A percentile compares a stretch with the other conserved stretches of the same genome.
Evolutionary conservation across 345 rosid species (phyloP).

Genomic region (Iberis pinnata): DNA sequence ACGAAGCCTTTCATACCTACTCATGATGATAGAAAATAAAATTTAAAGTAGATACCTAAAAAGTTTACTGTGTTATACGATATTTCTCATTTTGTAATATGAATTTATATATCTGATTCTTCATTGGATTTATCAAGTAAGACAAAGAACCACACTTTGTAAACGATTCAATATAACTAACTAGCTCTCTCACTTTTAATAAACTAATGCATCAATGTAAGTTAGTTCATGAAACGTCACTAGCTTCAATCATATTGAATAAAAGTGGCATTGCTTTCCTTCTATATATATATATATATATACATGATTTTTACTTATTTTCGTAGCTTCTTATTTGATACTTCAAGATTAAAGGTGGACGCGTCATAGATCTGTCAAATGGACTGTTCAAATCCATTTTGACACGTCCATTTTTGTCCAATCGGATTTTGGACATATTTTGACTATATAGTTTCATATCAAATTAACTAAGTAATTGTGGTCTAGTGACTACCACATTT

Average conservation of each 20-base stretch:
- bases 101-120: neutral
- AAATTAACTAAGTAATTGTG: too few relatives aligned
- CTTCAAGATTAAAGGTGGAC: constrained; percentile 13
- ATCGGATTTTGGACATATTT: too few relatives aligned
- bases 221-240: constrained; percentile 8
- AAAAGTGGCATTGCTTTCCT: constrained; percentile 1
- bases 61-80: neutral
- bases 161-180: too few relatives aligned
- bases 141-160: too few relatives aligned
- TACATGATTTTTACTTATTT: neutral
- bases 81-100: neutral
- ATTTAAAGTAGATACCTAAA: neutral
- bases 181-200: neutral
- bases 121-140: constrained; percentile 1
- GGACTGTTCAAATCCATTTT: too few relatives aligned
- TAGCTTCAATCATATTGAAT: constrained; percentile 2
- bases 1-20: too few relatives aligned
- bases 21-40: neutral
- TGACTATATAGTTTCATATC: too few relatives aligned
- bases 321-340: constrained; percentile 2
- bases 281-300: neutral
- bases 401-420: too few relatives aligned
- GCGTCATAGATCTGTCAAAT: too few relatives aligned
- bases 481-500: too few relatives aligned
- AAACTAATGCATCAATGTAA: neutral